Evolutionary conservation across 2,329 filamentous ascomycete species (phyloP).

Genomic region (Paraphoma sp.): DNA sequence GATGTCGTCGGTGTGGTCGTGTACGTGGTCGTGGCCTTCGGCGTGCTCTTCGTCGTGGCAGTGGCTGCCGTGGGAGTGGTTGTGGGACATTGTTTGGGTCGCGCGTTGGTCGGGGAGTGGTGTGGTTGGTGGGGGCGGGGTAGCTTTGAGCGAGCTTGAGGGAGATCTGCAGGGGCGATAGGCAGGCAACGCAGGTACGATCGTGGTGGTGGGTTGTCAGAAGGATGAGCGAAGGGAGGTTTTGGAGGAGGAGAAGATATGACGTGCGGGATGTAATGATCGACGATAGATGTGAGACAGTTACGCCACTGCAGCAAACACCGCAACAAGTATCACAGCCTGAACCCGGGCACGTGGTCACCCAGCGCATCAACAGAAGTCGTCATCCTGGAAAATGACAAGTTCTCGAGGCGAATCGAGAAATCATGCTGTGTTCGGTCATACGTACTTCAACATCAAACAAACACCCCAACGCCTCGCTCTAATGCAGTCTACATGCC

Average conservation of each 20-base stretch:
- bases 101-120: constrained; percentile 13
- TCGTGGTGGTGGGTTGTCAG: background rate
- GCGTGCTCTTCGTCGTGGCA: constrained; percentile 14
- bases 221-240: background rate
- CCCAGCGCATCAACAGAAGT: background rate
- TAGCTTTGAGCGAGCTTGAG: constrained; percentile 26
- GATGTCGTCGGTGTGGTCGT: constrained; percentile 92
- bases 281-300: constrained; percentile 3
- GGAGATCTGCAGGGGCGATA: constrained; percentile 2
- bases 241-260: constrained; percentile 2
- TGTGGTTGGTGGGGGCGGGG: constrained; percentile 36
- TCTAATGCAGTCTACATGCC: constrained; percentile 1
- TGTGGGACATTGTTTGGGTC: constrained; percentile 36
- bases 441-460: background rate
- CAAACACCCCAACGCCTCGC: background rate
- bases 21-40: constrained; percentile 57
- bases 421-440: constrained; percentile 2
- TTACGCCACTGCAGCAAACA: background rate
- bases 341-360: constrained; percentile 29
- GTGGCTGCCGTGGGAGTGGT: constrained; percentile 68
- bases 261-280: constrained; percentile 6
- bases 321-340: background rate
- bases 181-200: background rate
- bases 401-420: background rate
- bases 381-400: background rate